Evolutionary conservation across 2,329 filamentous ascomycete genomes (phyloP), one percentile per base, ranked within the genome.

Genomic region (Pyrenophora graminea): DNA sequence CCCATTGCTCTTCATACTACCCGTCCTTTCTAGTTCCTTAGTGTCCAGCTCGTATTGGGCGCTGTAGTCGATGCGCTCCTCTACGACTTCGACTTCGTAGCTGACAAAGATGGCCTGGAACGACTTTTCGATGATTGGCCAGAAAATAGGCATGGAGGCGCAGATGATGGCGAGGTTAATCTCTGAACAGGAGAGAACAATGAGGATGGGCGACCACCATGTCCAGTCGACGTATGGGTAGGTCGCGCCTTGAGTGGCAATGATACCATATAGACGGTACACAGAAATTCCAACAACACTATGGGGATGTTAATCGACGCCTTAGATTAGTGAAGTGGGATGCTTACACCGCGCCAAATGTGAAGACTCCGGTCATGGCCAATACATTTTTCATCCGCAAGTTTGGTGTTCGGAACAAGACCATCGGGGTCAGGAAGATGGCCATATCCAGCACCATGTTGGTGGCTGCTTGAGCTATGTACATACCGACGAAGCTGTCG

Each of bases 381-480:
- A 69, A 5, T 4, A 67, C 25, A 18, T 62, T 70, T 53, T 64
- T 72, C 33, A 41, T 50, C 31, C 59, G 48, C 25, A 74, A 37
- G 10, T 67, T 62, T 0, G 69, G 59, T 8, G 56, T 61, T 3
- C 52, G 50, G 39, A 74, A 68, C 15, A 72, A 53, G 0, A 70
- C 58, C 51, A 72, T 55, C 0, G 70, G 71, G 3, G 62, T 61
- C 1, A 65, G 6, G 34, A 72, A 69, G 3, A 74, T 59, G 5
- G 61, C 45, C n/a, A 72, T 31, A 33, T 74, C 71, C 30, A 73
- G 66, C 3, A 62, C 54, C 69, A 73, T 72, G 56, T 73, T 73
- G 17, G 62, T 49, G 1, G 66, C 58, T 0, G 67, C 62, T 31
- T 73, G 70, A 0, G 57, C 58, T 10, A 63, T 55, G 41, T 67